Evolutionary conservation across 2,329 filamentous ascomycete species (phyloP).

Genomic region (Calonectria pseudoturangicola): DNA sequence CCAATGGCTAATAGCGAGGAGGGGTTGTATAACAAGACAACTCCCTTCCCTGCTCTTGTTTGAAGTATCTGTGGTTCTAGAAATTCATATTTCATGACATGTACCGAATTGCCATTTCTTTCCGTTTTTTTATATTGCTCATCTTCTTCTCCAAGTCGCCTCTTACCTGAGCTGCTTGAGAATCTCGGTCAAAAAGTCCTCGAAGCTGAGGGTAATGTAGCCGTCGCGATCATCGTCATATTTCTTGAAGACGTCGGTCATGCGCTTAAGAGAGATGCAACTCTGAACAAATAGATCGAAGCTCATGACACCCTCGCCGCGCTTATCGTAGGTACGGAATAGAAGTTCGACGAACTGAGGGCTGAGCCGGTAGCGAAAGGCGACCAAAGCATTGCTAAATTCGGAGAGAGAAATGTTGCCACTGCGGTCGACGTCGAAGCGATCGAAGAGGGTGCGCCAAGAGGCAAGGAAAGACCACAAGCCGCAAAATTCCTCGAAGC

Average conservation of each 20-base stretch:
- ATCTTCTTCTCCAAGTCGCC: neutral
- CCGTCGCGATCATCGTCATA: conserved; percentile 98
- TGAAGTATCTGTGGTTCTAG: conserved; percentile 20
- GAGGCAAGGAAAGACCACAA: conserved; percentile 97
- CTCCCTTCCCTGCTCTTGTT: conserved; percentile 5
- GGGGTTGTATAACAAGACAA: conserved; percentile 8
- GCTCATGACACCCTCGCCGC: conserved; percentile 81
- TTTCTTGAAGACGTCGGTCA: conserved; percentile 99
- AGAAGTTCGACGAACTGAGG: conserved; percentile 88
- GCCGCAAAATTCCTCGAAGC: conserved; percentile 96
- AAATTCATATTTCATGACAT: conserved; percentile 27
- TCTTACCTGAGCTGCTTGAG: conserved; percentile 75
- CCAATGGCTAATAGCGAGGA: neutral
- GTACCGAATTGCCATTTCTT: conserved; percentile 10
- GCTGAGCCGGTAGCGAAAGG: conserved; percentile 94
- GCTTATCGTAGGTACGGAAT: conserved; percentile 92
- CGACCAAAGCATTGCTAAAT: conserved; percentile 91
- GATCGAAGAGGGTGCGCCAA: conserved; percentile 95
- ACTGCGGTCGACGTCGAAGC: conserved; percentile 90
- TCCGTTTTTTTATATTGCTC: conserved; percentile 9
- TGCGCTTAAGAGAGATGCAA: conserved; percentile 96
- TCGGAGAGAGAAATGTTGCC: conserved; percentile 91
- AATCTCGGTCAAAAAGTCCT: conserved; percentile 85
- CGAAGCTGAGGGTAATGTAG: conserved; percentile 89
- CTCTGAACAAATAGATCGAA: conserved; percentile 99